Evolutionary conservation across 1,284 basidiomycete species (phyloP).

Genomic region (Fomitopsis betulina): DNA sequence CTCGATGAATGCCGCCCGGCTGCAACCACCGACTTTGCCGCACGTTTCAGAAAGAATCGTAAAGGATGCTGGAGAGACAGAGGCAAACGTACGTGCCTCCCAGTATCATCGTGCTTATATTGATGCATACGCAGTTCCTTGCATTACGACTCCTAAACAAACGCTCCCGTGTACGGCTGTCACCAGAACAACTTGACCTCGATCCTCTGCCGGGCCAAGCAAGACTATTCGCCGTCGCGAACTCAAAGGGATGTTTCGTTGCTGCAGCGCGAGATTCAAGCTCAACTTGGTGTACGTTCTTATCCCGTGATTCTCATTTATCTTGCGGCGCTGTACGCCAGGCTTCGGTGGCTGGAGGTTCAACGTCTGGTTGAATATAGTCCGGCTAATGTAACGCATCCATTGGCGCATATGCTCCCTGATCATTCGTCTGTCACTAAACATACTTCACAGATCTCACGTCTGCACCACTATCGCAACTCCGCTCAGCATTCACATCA

Average conservation of each 20-base stretch:
- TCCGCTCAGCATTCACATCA: constrained; percentile 45
- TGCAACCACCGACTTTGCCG: not conserved
- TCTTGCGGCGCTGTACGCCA: too few relatives aligned
- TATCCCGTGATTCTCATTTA: too few relatives aligned
- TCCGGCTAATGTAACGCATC: too few relatives aligned
- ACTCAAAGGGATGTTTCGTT: constrained; percentile 61
- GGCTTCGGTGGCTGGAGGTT: too few relatives aligned
- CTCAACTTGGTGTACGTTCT: not conserved
- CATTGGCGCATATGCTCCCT: not conserved
- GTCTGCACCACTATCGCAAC: constrained; percentile 50
- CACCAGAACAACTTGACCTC: constrained; percentile 42
- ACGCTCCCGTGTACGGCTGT: constrained; percentile 56
- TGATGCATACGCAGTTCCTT: constrained; percentile 33
- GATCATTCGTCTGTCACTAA: not conserved
- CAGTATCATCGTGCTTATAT: not conserved
- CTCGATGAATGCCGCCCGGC: not conserved
- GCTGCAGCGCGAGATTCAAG: constrained; percentile 39
- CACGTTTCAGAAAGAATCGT: constrained; percentile 11
- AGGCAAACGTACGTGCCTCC: constrained; percentile 36
- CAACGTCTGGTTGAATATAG: too few relatives aligned
- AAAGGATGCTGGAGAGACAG: constrained; percentile 34
- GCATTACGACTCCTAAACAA: constrained; percentile 50
- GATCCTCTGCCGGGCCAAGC: constrained; percentile 34
- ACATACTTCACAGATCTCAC: constrained; percentile 40
- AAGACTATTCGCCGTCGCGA: constrained; percentile 52